Evolutionary conservation across 495 filamentous ascomycete genomes (phyloP).

Genomic region (Penicillium crystallinum): DNA sequence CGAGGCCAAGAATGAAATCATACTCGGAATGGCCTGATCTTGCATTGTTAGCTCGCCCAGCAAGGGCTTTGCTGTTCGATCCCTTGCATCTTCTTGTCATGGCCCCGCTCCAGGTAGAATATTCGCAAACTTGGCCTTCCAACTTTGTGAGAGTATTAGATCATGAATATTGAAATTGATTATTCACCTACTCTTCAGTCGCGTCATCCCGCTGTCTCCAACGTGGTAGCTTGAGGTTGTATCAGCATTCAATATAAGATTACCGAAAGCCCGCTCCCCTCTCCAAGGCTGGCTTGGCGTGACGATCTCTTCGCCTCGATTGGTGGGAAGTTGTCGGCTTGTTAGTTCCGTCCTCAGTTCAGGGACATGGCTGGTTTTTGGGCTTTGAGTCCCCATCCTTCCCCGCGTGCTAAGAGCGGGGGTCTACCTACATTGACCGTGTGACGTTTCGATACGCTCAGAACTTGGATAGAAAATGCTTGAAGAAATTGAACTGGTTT

Average conservation of each 20-base stretch:
- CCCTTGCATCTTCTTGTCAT: constrained; percentile 17
- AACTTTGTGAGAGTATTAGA: too few species aligned
- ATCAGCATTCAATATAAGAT: constrained; percentile 4
- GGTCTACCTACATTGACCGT: background rate
- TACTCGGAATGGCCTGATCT: background rate
- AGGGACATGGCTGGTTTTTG: background rate
- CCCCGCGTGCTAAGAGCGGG: background rate
- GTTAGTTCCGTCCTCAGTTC: background rate
- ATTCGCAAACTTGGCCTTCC: background rate
- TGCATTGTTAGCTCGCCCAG: constrained; percentile 3
- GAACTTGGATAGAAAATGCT: too few species aligned
- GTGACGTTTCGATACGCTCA: too few species aligned
- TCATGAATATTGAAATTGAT: too few species aligned
- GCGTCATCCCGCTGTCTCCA: background rate
- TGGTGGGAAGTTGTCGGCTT: constrained; percentile 1
- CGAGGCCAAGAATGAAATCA: constrained; percentile 3
- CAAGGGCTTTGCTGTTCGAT: constrained; percentile 2
- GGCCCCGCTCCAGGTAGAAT: background rate
- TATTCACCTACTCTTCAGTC: background rate
- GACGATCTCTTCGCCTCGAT: constrained; percentile 16
- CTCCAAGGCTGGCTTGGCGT: constrained; percentile 17
- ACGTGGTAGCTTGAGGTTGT: constrained; percentile 17
- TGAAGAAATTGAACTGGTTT: too few species aligned
- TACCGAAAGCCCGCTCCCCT: constrained; percentile 4
- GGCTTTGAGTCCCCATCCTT: background rate